A percentile compares a stretch with the other conserved stretches of the same genome.
These are phyloP conservation scores for Liquidambar formosana DNA, from an alignment of 164 flowering plant species.

Conservation along the genomic window DNA sequence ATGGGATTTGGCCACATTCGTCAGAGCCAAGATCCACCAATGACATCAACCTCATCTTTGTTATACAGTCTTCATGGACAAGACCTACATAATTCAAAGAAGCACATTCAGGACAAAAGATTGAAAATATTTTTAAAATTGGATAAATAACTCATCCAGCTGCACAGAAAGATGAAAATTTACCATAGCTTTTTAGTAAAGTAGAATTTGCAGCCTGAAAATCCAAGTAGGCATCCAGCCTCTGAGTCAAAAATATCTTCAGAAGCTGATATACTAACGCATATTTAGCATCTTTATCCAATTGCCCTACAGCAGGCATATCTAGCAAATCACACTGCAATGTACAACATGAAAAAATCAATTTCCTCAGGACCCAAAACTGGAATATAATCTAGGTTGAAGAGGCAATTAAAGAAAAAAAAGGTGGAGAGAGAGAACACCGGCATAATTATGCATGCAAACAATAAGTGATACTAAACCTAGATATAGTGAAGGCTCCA, in stretches of 20 bases:
- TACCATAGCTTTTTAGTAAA: slow-evolving; percentile 74
- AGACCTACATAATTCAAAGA: slow-evolving; percentile 50
- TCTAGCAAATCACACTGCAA: slow-evolving; percentile 92
- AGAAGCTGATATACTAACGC: slow-evolving; percentile 75
- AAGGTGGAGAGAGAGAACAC: too few species aligned
- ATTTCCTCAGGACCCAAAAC: too few species aligned
- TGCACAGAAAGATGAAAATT: not conserved
- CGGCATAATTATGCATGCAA: too few species aligned
- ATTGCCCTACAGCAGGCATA: slow-evolving; percentile 82
- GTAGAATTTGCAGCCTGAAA: slow-evolving; percentile 77
- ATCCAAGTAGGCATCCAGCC: slow-evolving; percentile 79
- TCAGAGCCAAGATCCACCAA: slow-evolving; percentile 74
- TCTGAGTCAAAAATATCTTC: slow-evolving; percentile 77
- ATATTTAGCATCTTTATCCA: slow-evolving; percentile 85
- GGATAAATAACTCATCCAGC: not conserved
- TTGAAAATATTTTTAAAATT: not conserved
- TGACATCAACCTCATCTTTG: slow-evolving; percentile 91
- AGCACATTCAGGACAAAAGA: slow-evolving; percentile 7
- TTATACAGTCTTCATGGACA: slow-evolving; percentile 85
- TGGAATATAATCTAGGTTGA: too few species aligned
- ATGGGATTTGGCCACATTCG: slow-evolving; percentile 75
- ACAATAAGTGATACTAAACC: too few species aligned
- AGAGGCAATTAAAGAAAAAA: too few species aligned
- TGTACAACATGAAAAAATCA: not conserved
- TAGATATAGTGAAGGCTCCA: too few species aligned